phyloP scores from a whole-genome alignment of 1,284 basidiomycete genomes.

The Laetiporus sulphureus region DNA sequence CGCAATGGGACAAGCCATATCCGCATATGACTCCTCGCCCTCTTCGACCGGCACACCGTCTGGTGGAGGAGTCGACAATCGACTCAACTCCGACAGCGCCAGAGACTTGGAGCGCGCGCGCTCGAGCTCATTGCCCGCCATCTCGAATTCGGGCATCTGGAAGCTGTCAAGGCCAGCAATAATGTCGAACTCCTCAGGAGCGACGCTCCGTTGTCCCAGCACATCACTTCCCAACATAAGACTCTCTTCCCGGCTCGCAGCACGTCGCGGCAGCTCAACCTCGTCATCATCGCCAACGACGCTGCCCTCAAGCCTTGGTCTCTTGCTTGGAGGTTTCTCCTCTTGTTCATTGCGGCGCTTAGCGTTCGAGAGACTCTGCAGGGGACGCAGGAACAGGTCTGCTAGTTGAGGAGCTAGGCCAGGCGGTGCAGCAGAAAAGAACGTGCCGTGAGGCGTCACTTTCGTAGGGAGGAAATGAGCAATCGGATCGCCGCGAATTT shows the following conservation, averaged over 20 bases:
- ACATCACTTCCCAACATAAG: conserved; percentile 46
- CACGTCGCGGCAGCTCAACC: conserved; percentile 65
- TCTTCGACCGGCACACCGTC: conserved; percentile 50
- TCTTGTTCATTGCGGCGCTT: conserved; percentile 40
- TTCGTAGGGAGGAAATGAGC: conserved; percentile 82
- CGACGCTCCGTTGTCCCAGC: conserved; percentile 32
- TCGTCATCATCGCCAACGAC: conserved; percentile 27
- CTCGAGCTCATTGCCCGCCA: conserved; percentile 22
- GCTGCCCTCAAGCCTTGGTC: conserved; percentile 44
- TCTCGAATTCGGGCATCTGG: conserved; percentile 39
- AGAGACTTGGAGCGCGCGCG: conserved; percentile 35
- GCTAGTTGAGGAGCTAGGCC: conserved; percentile 78
- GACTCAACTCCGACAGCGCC: conserved; percentile 50
- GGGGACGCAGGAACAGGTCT: conserved; percentile 76
- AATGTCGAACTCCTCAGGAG: conserved; percentile 33
- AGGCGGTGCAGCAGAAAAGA: conserved; percentile 77
- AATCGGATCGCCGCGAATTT: conserved; percentile 81
- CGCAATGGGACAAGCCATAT: conserved; percentile 72
- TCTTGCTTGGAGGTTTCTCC: conserved; percentile 36
- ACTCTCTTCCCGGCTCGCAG: conserved; percentile 53
- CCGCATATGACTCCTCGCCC: conserved; percentile 56
- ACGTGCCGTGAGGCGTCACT: conserved; percentile 60
- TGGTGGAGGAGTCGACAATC: conserved; percentile 59
- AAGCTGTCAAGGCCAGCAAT: conserved; percentile 52
- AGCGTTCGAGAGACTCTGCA: conserved; percentile 33